A percentile compares a stretch with the other conserved stretches of the same genome.
These are phyloP conservation scores for Ophiostoma populinum DNA, from an alignment of 2,329 filamentous ascomycete species.

Conservation along the genomic window DNA sequence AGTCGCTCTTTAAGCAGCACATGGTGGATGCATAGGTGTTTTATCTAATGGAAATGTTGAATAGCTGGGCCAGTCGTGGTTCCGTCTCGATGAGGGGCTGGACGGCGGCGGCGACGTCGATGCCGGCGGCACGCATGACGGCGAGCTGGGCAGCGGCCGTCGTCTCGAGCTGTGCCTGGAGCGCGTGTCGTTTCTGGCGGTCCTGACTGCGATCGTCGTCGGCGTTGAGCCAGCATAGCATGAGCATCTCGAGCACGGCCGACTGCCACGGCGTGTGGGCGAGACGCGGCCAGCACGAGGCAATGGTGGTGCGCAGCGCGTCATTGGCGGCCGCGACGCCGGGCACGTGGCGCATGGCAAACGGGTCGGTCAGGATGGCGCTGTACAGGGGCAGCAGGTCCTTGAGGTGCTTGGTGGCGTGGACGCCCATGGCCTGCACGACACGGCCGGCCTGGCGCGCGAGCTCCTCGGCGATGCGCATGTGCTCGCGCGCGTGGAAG, in stretches of 20 bases:
- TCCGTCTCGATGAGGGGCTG: conserved; percentile 22
- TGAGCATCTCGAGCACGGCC: conserved; percentile 44
- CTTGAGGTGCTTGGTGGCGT: conserved; percentile 50
- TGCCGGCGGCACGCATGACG: conserved; percentile 14
- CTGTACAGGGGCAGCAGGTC: conserved; percentile 51
- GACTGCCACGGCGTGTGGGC: conserved; percentile 34
- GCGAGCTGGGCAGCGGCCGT: conserved; percentile 20
- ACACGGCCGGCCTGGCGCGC: conserved; percentile 31
- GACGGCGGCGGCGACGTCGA: conserved; percentile 15
- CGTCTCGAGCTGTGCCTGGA: conserved; percentile 19
- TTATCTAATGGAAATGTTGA: conserved; percentile 12
- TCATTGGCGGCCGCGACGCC: conserved; percentile 34
- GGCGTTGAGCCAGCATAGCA: conserved; percentile 44
- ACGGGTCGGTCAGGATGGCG: conserved; percentile 49
- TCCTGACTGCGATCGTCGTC: conserved; percentile 19
- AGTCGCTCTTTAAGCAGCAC: conserved; percentile 90
- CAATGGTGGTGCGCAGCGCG: conserved; percentile 39
- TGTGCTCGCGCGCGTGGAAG: conserved; percentile 40
- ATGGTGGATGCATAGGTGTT: conserved; percentile 28
- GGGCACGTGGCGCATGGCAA: conserved; percentile 36
- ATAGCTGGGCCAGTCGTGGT: conserved; percentile 18
- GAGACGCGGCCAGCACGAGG: conserved; percentile 54
- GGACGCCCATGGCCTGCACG: conserved; percentile 39
- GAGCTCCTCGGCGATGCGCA: conserved; percentile 38
- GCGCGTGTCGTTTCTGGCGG: conserved; percentile 8